phyloP scores from a whole-genome alignment of 495 filamentous ascomycete species.

The Parathielavia appendiculata region DNA sequence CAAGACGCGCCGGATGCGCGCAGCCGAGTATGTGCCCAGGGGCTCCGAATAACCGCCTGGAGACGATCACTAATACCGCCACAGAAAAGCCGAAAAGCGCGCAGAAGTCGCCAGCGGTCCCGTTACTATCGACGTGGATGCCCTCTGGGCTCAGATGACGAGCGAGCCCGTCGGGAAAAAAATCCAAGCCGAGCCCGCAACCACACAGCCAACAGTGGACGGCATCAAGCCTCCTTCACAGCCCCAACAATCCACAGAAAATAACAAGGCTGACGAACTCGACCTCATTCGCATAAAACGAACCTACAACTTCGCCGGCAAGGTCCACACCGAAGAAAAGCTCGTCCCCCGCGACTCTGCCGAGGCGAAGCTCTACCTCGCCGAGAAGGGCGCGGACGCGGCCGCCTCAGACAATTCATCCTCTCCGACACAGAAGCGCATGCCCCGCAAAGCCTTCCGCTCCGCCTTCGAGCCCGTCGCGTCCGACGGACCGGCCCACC shows the following conservation, averaged over 20 bases:
- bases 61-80: neutral
- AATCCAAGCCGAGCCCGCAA: conserved; percentile 2
- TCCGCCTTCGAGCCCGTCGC: conserved; percentile 77
- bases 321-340: conserved; percentile 77
- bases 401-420: conserved; percentile 25
- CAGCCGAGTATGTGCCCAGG: conserved; percentile 43
- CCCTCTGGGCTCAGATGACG: conserved; percentile 78
- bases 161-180: conserved; percentile 26
- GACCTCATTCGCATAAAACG: conserved; percentile 76
- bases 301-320: conserved; percentile 87
- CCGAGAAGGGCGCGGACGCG: conserved; percentile 33
- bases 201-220: conserved; percentile 14
- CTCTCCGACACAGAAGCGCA: conserved; percentile 41
- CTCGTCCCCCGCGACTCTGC: conserved; percentile 70
- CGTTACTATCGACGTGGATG: conserved; percentile 84
- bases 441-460: conserved; percentile 62
- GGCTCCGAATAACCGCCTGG: neutral
- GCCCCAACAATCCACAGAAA: conserved; percentile 18
- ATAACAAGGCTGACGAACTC: conserved; percentile 3
- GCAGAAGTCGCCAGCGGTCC: conserved; percentile 57
- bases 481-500: conserved; percentile 36
- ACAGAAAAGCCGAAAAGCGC: conserved; percentile 61
- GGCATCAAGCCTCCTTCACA: conserved; percentile 19
- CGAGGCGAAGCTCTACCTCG: conserved; percentile 73
- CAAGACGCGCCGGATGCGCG: conserved; percentile 70